Evolutionary conservation across 2,329 filamentous ascomycete species (phyloP).

Genomic region (Colletotrichum spinosum): DNA sequence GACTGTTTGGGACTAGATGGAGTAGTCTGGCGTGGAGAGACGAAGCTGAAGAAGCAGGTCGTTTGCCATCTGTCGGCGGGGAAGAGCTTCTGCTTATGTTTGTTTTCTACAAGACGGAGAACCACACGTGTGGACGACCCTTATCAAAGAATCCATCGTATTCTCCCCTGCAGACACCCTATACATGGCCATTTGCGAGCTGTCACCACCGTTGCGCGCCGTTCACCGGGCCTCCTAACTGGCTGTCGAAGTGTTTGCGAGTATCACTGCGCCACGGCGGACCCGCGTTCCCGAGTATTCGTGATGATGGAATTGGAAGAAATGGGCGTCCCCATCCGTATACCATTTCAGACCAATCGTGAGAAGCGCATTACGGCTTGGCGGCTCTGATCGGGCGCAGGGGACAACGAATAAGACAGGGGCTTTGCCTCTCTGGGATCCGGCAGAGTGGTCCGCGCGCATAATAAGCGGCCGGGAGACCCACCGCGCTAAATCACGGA

Average conservation of each 20-base stretch:
- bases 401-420: constrained; percentile 5
- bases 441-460: constrained; percentile 1
- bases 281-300: constrained; percentile 21
- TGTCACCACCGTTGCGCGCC: constrained; percentile 2
- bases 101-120: background rate
- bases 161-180: background rate
- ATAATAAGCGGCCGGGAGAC: constrained; percentile 9
- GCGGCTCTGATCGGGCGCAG: background rate
- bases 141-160: background rate
- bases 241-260: constrained; percentile 4
- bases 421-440: background rate
- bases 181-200: background rate
- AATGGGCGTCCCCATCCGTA: constrained; percentile 6
- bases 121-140: background rate
- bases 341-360: constrained; percentile 12
- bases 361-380: constrained; percentile 4
- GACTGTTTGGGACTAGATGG: no score
- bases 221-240: background rate
- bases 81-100: constrained; percentile 15
- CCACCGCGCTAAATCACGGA: background rate
- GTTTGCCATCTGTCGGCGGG: no score
- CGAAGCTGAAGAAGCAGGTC: background rate
- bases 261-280: constrained; percentile 22
- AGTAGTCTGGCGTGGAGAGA: background rate
- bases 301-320: background rate